phyloP scores from a whole-genome alignment of 2,329 filamentous ascomycete species.

The Apiospora kogelbergensis region DNA sequence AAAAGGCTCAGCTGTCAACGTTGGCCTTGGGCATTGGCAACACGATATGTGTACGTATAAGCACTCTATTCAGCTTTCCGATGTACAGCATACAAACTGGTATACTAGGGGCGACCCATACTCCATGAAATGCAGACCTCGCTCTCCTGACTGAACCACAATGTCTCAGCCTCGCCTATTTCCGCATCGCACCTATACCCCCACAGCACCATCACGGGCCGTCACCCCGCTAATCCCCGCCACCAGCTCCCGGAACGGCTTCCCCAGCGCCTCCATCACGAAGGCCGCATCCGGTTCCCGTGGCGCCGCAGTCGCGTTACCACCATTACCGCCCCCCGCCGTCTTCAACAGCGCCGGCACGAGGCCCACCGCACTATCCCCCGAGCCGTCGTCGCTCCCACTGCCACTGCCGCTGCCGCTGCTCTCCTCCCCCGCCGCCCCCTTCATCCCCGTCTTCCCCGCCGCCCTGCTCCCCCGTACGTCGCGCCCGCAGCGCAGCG shows the following conservation, averaged over 20 bases:
- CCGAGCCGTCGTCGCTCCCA: background rate
- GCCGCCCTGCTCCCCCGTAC: background rate
- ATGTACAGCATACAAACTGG: too few species aligned
- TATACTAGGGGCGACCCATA: too few species aligned
- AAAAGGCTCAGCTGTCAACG: too few species aligned
- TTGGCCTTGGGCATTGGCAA: too few species aligned
- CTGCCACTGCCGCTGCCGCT: background rate
- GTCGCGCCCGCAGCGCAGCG: background rate
- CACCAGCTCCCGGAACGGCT: conserved; percentile 23
- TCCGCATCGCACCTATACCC: too few species aligned
- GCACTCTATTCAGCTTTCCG: too few species aligned
- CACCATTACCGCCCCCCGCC: background rate
- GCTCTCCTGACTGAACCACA: too few species aligned
- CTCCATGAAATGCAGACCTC: too few species aligned
- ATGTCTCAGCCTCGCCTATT: too few species aligned
- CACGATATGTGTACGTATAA: too few species aligned
- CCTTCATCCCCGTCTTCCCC: conserved; percentile 6
- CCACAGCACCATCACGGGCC: background rate
- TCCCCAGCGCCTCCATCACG: conserved; percentile 22
- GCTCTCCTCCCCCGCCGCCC: background rate
- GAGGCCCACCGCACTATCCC: background rate
- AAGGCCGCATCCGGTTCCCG: conserved; percentile 6
- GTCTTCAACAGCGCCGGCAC: background rate
- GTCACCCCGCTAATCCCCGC: conserved; percentile 16
- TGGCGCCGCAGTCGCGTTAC: background rate